Evolutionary conservation across 2,329 filamentous ascomycete genomes (phyloP).

Genomic region (Clarireedia homoeocarpa): DNA sequence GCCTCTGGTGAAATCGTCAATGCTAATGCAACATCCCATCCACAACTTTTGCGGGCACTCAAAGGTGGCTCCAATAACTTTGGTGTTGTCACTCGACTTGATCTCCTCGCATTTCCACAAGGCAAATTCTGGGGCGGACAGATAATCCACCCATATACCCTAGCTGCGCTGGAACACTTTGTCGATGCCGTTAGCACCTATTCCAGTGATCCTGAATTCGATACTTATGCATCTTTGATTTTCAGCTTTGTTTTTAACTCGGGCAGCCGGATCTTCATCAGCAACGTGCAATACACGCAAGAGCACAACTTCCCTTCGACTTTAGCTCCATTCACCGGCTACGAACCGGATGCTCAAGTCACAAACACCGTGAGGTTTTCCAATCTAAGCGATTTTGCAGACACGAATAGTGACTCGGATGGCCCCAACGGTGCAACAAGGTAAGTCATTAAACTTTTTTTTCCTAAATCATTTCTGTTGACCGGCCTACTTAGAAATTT

Average conservation of each 20-base stretch:
- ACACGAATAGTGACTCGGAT: not conserved
- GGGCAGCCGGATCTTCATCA: not conserved
- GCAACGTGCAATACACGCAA: not conserved
- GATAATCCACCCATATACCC: not conserved
- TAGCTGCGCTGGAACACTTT: not conserved
- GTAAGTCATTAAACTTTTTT: not conserved
- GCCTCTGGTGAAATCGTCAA: not conserved
- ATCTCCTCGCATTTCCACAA: conserved; percentile 10
- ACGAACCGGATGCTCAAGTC: not conserved
- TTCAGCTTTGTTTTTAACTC: not conserved
- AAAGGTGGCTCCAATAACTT: conserved; percentile 1
- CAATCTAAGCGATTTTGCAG: not conserved
- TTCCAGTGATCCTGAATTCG: not conserved
- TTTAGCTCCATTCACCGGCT: not conserved
- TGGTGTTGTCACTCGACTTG: conserved; percentile 14
- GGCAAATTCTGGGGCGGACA: conserved; percentile 5
- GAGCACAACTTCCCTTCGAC: not conserved
- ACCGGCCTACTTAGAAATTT: not conserved
- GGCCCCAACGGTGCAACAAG: not conserved
- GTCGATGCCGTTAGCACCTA: conserved; percentile 1
- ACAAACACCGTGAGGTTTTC: not conserved
- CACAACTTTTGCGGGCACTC: not conserved
- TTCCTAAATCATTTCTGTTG: not conserved
- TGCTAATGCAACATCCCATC: not conserved
- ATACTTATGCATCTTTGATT: not conserved